phyloP scores from a whole-genome alignment of 345 rosid genomes.

The Ceriops tagal region DNA sequence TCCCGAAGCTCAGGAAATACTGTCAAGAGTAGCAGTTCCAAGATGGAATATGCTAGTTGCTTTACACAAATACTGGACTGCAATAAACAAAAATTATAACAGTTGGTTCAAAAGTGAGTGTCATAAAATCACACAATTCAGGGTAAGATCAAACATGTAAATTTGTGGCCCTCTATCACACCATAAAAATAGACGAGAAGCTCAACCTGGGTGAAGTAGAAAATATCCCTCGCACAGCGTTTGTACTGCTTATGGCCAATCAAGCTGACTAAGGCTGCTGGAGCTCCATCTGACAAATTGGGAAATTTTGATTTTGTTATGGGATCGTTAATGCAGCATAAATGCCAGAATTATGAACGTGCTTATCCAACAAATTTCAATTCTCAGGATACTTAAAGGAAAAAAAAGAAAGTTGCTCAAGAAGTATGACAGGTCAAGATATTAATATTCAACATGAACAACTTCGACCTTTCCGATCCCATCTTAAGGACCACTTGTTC shows the following conservation, averaged over 20 bases:
- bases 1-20: constrained; percentile 87
- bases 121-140: neutral
- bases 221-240: constrained; percentile 90
- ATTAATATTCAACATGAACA: neutral
- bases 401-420: too few species aligned
- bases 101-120: neutral
- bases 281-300: constrained; percentile 75
- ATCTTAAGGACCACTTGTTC: neutral
- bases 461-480: neutral
- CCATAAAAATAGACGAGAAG: neutral
- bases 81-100: constrained; percentile 7
- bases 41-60: constrained; percentile 75
- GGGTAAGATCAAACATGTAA: neutral
- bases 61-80: constrained; percentile 92
- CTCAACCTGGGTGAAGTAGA: constrained; percentile 86
- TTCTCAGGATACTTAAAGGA: neutral
- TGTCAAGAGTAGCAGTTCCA: constrained; percentile 64
- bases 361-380: neutral
- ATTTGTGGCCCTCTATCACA: neutral
- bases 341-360: neutral
- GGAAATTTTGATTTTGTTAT: neutral
- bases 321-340: neutral
- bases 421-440: too few species aligned
- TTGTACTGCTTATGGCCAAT: constrained; percentile 87
- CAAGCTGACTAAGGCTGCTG: constrained; percentile 82